A percentile compares a stretch with the other conserved stretches of the same genome.
These are phyloP conservation scores for Pilobolus umbonatus DNA, from an alignment of 192 early-diverging fungal species.

Conservation along the genomic window DNA sequence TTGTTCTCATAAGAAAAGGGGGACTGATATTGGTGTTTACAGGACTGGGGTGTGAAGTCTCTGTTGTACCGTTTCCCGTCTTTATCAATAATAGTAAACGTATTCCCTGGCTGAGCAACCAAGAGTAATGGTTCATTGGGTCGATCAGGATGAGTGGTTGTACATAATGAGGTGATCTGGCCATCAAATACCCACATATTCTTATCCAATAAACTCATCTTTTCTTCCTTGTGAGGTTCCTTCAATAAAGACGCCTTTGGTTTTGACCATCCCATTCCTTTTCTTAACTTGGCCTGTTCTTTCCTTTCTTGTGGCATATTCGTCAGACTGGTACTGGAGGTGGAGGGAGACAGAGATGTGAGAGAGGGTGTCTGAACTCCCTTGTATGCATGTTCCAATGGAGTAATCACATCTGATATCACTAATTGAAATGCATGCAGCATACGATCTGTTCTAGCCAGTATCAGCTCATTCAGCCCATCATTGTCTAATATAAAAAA, in stretches of 20 bases:
- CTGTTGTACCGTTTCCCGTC: constrained; percentile 32
- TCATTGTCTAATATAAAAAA: constrained; percentile 42
- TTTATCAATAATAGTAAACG: constrained; percentile 39
- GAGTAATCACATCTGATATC: constrained; percentile 12
- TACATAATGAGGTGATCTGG: constrained; percentile 48
- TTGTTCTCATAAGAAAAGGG: background rate
- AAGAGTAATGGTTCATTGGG: constrained; percentile 42
- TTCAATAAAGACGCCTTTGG: background rate
- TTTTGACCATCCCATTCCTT: background rate
- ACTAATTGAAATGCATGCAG: constrained; percentile 43
- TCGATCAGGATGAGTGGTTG: constrained; percentile 34
- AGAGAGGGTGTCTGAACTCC: constrained; percentile 5
- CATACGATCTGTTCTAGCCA: constrained; percentile 54
- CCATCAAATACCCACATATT: constrained; percentile 51
- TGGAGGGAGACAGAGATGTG: constrained; percentile 18
- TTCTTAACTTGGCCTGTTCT: background rate
- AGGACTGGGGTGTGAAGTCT: constrained; percentile 32
- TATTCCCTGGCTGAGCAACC: constrained; percentile 50
- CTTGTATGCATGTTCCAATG: constrained; percentile 12
- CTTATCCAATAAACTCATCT: constrained; percentile 33
- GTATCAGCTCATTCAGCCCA: constrained; percentile 47
- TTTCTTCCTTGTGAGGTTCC: too few species aligned
- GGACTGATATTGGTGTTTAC: background rate
- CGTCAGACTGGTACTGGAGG: constrained; percentile 11
- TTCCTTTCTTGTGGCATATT: background rate